Evolutionary conservation across 2,329 filamentous ascomycete species (phyloP), one percentile per base, ranked within the genome.

Genomic region (Huntiella abstrusa): DNA sequence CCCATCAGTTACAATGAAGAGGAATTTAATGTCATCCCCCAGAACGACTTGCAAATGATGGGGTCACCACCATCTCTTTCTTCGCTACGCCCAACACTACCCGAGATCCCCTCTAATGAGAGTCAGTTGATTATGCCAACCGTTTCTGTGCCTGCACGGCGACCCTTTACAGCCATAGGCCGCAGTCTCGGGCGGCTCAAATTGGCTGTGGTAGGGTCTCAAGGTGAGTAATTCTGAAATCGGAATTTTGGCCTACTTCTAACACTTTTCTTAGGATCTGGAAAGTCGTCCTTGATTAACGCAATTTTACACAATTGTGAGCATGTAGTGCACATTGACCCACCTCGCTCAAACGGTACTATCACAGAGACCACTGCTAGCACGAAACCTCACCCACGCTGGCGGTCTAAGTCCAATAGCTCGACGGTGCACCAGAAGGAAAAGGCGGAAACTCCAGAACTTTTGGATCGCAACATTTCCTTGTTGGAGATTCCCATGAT

Each of bases 51-150:
- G 22, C 22, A 28, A 28, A 28, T 28, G 22, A 28, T 28, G 22
- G 22, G 22, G 8, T 28, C 22, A 10, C 22, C 22, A 5, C 22
- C 22, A 7, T 28, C 22, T 28, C 22, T 28, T 28, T 28, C 22
- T 28, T 28, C 22, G 22, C 8, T 28, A 10, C 22, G 22, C 5
- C 22, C 22, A 10, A 28, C 22, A 28, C 22, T 28, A 28, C 22
- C 22, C 7, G 22, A 28, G 22, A 28, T 28, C 4, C 22, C 7
- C 22, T 28, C 22, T 28, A 10, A 28, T 28, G 22, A 13, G 12
- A 41, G 81, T 17, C 87, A 96, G 60, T 71, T 98, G n/a, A 83
- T 98, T 50, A 98, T 98, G 91, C 91, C 91, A 4, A 94, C 86
- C 57, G 80, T 98, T 55, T 78, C 75, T 51, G 91, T 98, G 74